Conservation (phyloP, 148 eudicot genomes). For the Camellia granthamiana region DNA sequence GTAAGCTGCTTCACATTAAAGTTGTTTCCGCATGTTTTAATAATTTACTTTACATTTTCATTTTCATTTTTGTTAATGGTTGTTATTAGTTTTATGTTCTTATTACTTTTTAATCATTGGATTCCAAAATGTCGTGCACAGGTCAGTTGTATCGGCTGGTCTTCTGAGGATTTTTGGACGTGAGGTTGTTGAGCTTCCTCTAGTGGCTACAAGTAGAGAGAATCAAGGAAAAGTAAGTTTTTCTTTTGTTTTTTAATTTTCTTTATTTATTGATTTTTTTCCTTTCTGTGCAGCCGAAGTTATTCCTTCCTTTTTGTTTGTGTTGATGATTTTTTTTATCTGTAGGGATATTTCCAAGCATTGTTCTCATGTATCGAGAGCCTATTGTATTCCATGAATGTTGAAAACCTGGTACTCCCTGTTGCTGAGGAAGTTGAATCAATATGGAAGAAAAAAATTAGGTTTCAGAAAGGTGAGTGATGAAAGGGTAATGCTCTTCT, state of each 20-base stretch:
- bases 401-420: slow-evolving; percentile 73
- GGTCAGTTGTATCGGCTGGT: slow-evolving; percentile 83
- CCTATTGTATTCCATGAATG: slow-evolving; percentile 44
- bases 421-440: slow-evolving; percentile 82
- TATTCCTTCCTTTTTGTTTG: too few species aligned
- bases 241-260: not conserved
- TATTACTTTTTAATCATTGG: not conserved
- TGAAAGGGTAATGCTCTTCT: slow-evolving; percentile 32
- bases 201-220: slow-evolving; percentile 87
- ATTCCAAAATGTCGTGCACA: slow-evolving; percentile 19
- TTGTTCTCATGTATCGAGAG: slow-evolving; percentile 63
- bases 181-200: slow-evolving; percentile 89
- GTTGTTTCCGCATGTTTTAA: not conserved
- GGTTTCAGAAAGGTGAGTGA: slow-evolving; percentile 43
- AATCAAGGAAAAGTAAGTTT: slow-evolving; percentile 73
- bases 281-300: too few species aligned
- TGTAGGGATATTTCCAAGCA: slow-evolving; percentile 79
- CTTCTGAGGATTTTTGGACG: slow-evolving; percentile 84
- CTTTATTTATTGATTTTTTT: not conserved
- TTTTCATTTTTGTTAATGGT: not conserved
- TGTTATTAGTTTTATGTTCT: not conserved
- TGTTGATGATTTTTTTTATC: not conserved
- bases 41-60: not conserved
- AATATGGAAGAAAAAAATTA: slow-evolving; percentile 54
- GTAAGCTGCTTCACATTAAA: slow-evolving; percentile 37